Evolutionary conservation across 2,329 filamentous ascomycete species (phyloP).

Genomic region (Xylaria sp.): DNA sequence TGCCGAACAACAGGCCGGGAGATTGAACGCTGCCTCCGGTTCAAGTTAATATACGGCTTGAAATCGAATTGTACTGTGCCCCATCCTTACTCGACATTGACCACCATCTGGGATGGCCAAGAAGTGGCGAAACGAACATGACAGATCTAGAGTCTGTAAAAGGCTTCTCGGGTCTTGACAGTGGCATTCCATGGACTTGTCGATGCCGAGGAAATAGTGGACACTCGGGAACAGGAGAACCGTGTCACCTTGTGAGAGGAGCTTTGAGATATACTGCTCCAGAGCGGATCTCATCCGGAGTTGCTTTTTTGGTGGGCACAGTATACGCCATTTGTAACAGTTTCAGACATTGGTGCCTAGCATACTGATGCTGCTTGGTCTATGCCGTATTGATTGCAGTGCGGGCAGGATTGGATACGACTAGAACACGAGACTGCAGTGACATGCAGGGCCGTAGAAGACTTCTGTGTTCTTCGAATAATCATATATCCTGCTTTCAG

Average conservation of each 20-base stretch:
- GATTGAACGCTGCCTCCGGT: neutral
- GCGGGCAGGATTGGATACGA: constrained; percentile 3
- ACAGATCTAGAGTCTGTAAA: neutral
- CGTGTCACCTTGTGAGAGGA: constrained; percentile 13
- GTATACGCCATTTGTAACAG: neutral
- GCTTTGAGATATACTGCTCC: constrained; percentile 1
- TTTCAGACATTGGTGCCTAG: neutral
- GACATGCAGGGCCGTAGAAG: constrained; percentile 12
- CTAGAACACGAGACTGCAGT: constrained; percentile 6
- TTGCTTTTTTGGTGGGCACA: constrained; percentile 2
- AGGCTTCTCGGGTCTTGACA: neutral
- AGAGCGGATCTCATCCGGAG: constrained; percentile 10
- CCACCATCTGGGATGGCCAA: neutral
- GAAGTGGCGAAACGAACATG: neutral
- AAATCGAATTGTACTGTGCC: neutral
- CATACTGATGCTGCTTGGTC: neutral
- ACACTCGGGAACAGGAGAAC: constrained; percentile 1
- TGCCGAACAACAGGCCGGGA: neutral
- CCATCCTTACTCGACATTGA: neutral
- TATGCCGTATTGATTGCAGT: neutral
- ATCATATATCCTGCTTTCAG: neutral
- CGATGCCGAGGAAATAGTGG: constrained; percentile 12
- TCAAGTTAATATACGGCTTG: neutral
- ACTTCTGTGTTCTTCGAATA: constrained; percentile 1
- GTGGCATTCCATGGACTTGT: neutral